These are phyloP conservation scores for Sarocladium strictum DNA, from an alignment of 2,329 filamentous ascomycete genomes.

Conservation along the genomic window DNA sequence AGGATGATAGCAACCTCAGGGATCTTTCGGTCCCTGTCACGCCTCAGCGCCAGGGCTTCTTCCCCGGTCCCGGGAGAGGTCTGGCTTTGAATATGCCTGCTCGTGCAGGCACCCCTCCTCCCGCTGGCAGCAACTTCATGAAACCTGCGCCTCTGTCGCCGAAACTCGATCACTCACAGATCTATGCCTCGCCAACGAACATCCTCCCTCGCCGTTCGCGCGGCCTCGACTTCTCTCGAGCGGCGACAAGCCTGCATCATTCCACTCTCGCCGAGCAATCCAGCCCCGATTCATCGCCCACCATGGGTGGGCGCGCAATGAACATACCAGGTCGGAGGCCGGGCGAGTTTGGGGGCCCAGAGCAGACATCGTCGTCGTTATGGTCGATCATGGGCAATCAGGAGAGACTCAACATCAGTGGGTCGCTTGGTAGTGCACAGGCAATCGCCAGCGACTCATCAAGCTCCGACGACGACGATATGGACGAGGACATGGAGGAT, in stretches of 20 bases:
- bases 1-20: constrained; percentile 59
- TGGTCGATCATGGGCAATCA: constrained; percentile 67
- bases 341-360: constrained; percentile 42
- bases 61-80: constrained; percentile 40
- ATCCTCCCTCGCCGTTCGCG: constrained; percentile 84
- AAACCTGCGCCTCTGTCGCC: constrained; percentile 72
- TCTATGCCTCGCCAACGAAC: constrained; percentile 81
- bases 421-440: constrained; percentile 69
- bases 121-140: constrained; percentile 25
- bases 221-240: constrained; percentile 87
- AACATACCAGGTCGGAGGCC: constrained; percentile 50
- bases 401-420: constrained; percentile 68
- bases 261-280: constrained; percentile 86
- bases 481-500: constrained; percentile 72
- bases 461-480: constrained; percentile 62
- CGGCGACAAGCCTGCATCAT: constrained; percentile 90
- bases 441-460: constrained; percentile 71
- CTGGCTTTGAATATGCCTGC: constrained; percentile 38
- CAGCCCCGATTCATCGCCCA: constrained; percentile 86
- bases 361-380: constrained; percentile 64
- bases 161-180: constrained; percentile 77
- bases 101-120: constrained; percentile 30
- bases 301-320: constrained; percentile 62
- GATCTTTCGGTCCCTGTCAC: constrained; percentile 52
- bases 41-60: constrained; percentile 62